Evolutionary conservation across 129 eudicot species (phyloP).

Genomic region (Saussurea involucrata): DNA sequence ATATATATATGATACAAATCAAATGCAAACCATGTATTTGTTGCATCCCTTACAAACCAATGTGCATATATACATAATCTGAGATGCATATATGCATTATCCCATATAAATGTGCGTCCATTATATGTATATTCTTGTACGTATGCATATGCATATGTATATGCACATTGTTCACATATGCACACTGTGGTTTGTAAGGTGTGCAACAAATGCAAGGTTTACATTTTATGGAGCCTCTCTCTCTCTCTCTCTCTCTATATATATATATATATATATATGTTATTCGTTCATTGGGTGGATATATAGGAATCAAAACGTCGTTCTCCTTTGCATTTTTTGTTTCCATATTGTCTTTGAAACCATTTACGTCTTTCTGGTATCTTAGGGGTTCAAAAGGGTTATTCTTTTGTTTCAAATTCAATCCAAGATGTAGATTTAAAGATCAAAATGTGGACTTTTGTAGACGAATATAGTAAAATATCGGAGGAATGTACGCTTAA

Average conservation of each 20-base stretch:
- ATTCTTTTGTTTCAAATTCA: neutral
- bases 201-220: too few relatives aligned
- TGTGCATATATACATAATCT: too few relatives aligned
- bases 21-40: too few relatives aligned
- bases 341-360: neutral
- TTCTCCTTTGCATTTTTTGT: neutral
- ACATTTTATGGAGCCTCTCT: too few relatives aligned
- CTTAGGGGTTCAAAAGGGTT: neutral
- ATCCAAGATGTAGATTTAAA: neutral
- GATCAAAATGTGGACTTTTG: neutral
- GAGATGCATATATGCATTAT: too few relatives aligned
- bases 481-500: neutral
- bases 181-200: too few relatives aligned
- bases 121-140: too few relatives aligned
- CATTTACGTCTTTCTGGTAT: neutral
- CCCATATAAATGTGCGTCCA: too few relatives aligned
- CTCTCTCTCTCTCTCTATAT: too few relatives aligned
- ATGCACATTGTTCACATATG: too few relatives aligned
- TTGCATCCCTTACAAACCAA: too few relatives aligned
- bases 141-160: too few relatives aligned
- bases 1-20: neutral
- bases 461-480: neutral
- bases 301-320: neutral
- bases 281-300: neutral
- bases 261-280: neutral